Base-by-base conservation (phyloP, 352 stramenopile species). In the Phytophthora europaea region DNA sequence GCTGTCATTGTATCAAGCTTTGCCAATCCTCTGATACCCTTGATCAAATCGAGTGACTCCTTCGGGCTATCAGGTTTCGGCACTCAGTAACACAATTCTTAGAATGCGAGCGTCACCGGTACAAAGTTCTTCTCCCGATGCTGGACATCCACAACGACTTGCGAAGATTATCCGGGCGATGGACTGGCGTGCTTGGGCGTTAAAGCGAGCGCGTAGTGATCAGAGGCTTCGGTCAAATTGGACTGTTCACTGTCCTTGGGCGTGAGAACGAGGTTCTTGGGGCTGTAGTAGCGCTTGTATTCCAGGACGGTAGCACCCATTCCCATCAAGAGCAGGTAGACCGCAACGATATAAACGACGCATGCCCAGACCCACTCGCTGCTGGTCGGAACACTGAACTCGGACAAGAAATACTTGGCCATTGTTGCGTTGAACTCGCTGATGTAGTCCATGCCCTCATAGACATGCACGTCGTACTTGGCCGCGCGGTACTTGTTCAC, bases 401-500 rank as follows among this genome's bases (percentile, higher is more conserved):
- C 33, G 2, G 56, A 58, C 28, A 87, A 57, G 22, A 67, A 79
- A n/a, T 80, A 76, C 51, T 81, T 73, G n/a, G 77, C 76, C 43
- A 70, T 76, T 28, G 36, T 68, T 22, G 65, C 23, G 22, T 71
- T 60, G 90, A 98, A 74, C 8, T 64, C 31, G 2, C 13, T 65
- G 48, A 72, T 81, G 52, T 77, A 84, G 33, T 80, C 53, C 48
- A 84, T 47, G 6, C 67, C 72, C 3, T 80, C 56, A n/a, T 76
- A 81, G 12, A 68, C 68, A 33, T 63, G 80, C 7, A 72, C 58
- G 22, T 77, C 57, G 45, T 73, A 73, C 2, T 36, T 38, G 1
- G 26, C 31, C 5, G 72, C 60, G 20, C 68, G 67, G 66, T 84
- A 82, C 64, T 84, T 33, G 33, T 67, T 72, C 20, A 84, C 67